Evolutionary conservation across 208 protist genomes (phyloP).

Genomic region (Leishmania lainsoni): DNA sequence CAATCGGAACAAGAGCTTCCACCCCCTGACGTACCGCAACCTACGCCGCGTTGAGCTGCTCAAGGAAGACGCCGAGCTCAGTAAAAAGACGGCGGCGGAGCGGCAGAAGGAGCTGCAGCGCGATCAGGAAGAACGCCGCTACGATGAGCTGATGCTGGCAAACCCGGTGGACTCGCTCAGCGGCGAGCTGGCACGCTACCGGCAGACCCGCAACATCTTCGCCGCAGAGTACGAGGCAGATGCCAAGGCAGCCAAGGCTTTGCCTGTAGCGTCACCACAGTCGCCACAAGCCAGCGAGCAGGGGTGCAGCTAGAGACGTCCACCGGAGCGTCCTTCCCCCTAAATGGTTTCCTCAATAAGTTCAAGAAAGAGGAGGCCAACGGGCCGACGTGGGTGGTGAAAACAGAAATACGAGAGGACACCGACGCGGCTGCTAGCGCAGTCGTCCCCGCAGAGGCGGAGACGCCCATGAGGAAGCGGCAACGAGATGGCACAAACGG

Average conservation of each 20-base stretch:
- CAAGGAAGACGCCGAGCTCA: slow-evolving; percentile 44
- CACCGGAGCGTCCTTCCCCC: not conserved
- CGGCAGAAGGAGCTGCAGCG: slow-evolving; percentile 55
- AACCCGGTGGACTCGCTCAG: slow-evolving; percentile 29
- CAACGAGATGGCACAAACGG: slow-evolving; percentile 6
- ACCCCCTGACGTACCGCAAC: slow-evolving; percentile 81
- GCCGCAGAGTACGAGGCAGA: slow-evolving; percentile 49
- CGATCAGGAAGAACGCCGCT: slow-evolving; percentile 81
- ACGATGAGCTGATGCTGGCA: slow-evolving; percentile 65
- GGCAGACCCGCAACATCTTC: slow-evolving; percentile 74
- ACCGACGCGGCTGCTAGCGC: not conserved
- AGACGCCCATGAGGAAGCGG: not conserved
- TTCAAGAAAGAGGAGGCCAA: slow-evolving; percentile 30
- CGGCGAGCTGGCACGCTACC: slow-evolving; percentile 45
- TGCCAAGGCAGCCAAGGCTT: not conserved
- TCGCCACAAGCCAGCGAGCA: slow-evolving; percentile 1
- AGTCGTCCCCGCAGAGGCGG: not conserved
- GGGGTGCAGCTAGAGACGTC: not conserved
- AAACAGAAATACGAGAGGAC: not conserved
- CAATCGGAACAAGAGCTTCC: slow-evolving; percentile 91
- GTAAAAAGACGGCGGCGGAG: slow-evolving; percentile 41
- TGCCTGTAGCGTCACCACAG: not conserved
- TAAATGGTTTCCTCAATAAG: slow-evolving; percentile 33
- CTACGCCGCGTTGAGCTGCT: slow-evolving; percentile 71
- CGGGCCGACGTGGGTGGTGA: not conserved